Base-by-base conservation (phyloP, 1,284 basidiomycete species). In the Trichosporon ovoides region DNA sequence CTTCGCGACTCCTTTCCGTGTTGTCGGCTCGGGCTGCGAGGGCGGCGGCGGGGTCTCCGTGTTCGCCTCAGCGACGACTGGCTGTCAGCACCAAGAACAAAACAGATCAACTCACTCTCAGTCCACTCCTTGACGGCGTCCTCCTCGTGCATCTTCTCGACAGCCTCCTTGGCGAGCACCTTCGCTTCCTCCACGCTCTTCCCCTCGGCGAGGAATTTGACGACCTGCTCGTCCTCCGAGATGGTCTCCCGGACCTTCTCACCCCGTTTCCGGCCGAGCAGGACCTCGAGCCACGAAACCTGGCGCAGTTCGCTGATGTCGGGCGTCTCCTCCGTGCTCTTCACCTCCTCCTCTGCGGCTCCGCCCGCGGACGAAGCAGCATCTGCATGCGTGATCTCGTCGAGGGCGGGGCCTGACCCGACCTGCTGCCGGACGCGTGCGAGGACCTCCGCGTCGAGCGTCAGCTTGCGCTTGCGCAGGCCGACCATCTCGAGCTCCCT, bases 401-500 rank as follows among this genome's bases (percentile, higher is more conserved):
- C 43, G 22, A 48, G 43, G 3, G 43, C 43, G 13, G 43, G 43
- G 2, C 43, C 43, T 2, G 43, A 48, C 14, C 43, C 43, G n/a
- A 48, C 43, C 24, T 48, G 43, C 28, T 48, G 43, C 14, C 43
- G 24, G 6, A 48, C 43, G n/a, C 43, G 43, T 22, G 24, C 43
- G 24, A 48, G 43, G 14, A 22, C 24, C 14, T 48, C 43, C 4
- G 43, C 22, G 24, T 48, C 43, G 13, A 48, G 43, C 43, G 43
- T 48, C 12, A 48, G 43, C 43, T 48, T 48, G 22, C 43, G 43
- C 24, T 22, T 22, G 22, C 74, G 64, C 57, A 78, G 60, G 3
- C 73, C 76, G 11, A 77, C 76, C 71, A 77, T 74, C 66, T 75
- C 73, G 56, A 79, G 64, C 59, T 73, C 73, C 35, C 71, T 64